Percentiles rank a stretch among this genome's conserved stretches.
Conservation (phyloP, 2,329 filamentous ascomycete genomes). For the Herpotrichia juniperi region DNA sequence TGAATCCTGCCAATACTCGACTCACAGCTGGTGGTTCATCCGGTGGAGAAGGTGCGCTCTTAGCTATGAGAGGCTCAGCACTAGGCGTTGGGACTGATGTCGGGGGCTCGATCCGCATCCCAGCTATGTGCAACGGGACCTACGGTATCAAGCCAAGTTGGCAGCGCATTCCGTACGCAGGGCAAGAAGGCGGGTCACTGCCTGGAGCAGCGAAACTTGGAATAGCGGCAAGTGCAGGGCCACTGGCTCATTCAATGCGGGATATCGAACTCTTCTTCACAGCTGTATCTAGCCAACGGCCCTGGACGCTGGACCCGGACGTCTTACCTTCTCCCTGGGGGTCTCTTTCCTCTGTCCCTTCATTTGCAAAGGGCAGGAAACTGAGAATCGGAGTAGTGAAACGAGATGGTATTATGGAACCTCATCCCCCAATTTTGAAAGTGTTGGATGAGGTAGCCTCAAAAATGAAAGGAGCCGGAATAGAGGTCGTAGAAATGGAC, state of each 20-base stretch:
- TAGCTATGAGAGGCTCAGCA: constrained; percentile 55
- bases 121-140: constrained; percentile 56
- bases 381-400: constrained; percentile 56
- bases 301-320: constrained; percentile 58
- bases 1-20: constrained; percentile 56
- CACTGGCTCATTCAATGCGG: constrained; percentile 54
- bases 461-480: constrained; percentile 41
- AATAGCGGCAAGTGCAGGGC: constrained; percentile 53
- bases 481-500: constrained; percentile 66
- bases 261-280: constrained; percentile 62
- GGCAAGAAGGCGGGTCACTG: constrained; percentile 56
- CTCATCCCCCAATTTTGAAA: constrained; percentile 57
- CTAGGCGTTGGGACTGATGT: constrained; percentile 62
- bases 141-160: constrained; percentile 55
- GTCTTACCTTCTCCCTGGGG: constrained; percentile 49
- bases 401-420: constrained; percentile 57
- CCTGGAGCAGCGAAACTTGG: constrained; percentile 55
- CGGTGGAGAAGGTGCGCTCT: constrained; percentile 59
- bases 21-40: constrained; percentile 60
- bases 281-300: constrained; percentile 57
- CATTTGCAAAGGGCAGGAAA: constrained; percentile 24
- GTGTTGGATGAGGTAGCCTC: constrained; percentile 54
- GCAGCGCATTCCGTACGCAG: constrained; percentile 58
- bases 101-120: constrained; percentile 60
- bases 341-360: constrained; percentile 16